Evolutionary conservation across 352 stramenopile species (phyloP).

Genomic region (Globisporangium alternatum): DNA sequence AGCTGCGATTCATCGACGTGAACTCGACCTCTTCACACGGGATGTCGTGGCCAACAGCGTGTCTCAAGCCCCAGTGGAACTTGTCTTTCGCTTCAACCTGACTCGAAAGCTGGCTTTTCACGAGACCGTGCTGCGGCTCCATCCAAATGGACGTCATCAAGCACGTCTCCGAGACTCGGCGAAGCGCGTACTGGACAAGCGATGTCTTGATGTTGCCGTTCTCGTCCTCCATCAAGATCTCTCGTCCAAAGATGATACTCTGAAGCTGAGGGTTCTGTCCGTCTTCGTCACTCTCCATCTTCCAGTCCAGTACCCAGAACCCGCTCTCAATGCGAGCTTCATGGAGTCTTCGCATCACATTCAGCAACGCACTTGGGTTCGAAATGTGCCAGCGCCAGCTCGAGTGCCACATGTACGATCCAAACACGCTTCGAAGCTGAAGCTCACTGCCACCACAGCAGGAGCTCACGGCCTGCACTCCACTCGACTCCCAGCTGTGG

Average conservation of each 20-base stretch:
- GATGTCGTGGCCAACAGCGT: constrained; percentile 65
- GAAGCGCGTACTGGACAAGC: constrained; percentile 77
- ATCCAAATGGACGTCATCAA: constrained; percentile 89
- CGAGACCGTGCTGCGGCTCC: constrained; percentile 77
- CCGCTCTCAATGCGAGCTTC: constrained; percentile 64
- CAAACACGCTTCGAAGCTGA: constrained; percentile 72
- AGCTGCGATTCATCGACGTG: background rate
- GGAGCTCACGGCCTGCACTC: constrained; percentile 28
- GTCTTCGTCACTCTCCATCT: constrained; percentile 57
- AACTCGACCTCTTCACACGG: constrained; percentile 43
- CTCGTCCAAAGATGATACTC: constrained; percentile 78
- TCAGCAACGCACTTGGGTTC: constrained; percentile 45
- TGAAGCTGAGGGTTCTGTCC: constrained; percentile 43
- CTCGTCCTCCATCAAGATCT: constrained; percentile 84
- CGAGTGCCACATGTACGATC: constrained; percentile 85
- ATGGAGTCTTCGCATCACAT: constrained; percentile 72
- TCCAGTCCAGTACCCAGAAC: constrained; percentile 86
- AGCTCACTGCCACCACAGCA: constrained; percentile 83
- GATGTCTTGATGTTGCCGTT: constrained; percentile 70
- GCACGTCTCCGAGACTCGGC: constrained; percentile 66
- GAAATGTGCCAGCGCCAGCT: constrained; percentile 82
- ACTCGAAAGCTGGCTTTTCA: constrained; percentile 53
- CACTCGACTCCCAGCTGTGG: constrained; percentile 8
- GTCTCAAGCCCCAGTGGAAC: constrained; percentile 66
- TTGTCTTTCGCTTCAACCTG: constrained; percentile 42